These are phyloP conservation scores for Allantophomopsis lycopodina DNA, from an alignment of 2,329 filamentous ascomycete genomes.

Conservation along the genomic window DNA sequence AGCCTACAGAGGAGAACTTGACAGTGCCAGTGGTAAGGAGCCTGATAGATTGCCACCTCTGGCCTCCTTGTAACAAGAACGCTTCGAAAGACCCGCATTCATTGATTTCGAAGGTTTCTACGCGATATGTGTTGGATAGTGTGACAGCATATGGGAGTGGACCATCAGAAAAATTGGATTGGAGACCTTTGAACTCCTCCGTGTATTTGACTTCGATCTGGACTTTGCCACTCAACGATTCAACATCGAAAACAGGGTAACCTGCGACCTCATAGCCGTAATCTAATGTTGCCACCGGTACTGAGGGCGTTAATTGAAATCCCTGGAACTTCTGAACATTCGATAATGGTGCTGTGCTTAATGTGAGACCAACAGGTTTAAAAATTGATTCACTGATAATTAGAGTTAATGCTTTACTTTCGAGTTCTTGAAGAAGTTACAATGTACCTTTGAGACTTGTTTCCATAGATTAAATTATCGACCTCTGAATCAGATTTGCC, in stretches of 20 bases:
- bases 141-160: conserved; percentile 15
- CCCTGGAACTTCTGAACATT: no score
- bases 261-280: conserved; percentile 21
- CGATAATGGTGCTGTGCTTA: no score
- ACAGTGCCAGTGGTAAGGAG: conserved; percentile 21
- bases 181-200: conserved; percentile 18
- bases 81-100: conserved; percentile 14
- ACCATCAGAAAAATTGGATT: conserved; percentile 17
- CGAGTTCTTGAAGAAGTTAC: no score
- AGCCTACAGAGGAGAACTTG: conserved; percentile 18
- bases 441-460: no score
- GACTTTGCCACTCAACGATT: conserved; percentile 8
- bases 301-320: background rate
- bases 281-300: conserved; percentile 13
- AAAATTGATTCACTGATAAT: no score
- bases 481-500: no score
- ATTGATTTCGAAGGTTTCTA: conserved; percentile 24
- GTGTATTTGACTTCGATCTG: conserved; percentile 23
- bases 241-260: conserved; percentile 19
- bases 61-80: conserved; percentile 25
- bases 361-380: no score
- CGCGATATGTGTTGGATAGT: conserved; percentile 21
- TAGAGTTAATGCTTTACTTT: no score
- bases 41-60: conserved; percentile 24
- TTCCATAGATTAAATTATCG: no score